Base-by-base conservation (phyloP, 2,329 filamentous ascomycete species). In the Aspergillus novoparasiticus region DNA sequence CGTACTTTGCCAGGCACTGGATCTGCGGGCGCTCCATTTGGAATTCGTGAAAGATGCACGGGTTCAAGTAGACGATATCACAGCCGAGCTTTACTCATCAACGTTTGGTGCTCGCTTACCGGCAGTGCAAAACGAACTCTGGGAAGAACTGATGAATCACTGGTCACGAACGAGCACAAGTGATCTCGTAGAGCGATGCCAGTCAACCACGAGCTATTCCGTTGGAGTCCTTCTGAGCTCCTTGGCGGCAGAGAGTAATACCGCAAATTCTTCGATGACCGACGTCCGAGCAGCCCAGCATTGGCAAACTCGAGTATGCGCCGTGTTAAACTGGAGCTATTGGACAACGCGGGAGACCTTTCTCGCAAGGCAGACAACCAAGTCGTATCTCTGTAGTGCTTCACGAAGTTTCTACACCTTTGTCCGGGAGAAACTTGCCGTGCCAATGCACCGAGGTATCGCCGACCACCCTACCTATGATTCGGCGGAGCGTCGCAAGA, bases 1-100 rank as follows among this genome's bases (percentile, higher is more conserved):
- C 51, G 77, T 83, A 1, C 73, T 84, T 0, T 89, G 87, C 64
- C 87, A 90, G 72, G 88, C 86, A 0, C 72, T 85, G 0, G 84
- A 85, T 68, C 71, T 86, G 4, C 76, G 84, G 4, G 79, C 72
- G 4, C 30, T 67, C 9, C 59, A 67, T n/a, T 14, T 58, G 23
- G 57, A 58, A 12, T 66, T 66, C 16, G 56, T 59, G 14, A 45
- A 36, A 6, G 12, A 36, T 14, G 50, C 51, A 6, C 39, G 32
- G 6, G 14, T 4, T 4, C 10, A 56, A 8, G 26, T 62, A 32
- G 30, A 59, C 51, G 12, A 19, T 4, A 46, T 56, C 9, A 19
- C 21, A 2, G 59, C 39, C 8, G 6, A 55, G n/a, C 39, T 56
- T 11, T 26, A 21, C 30, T n/a, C 58, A 19, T 23, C 58, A 19